Conservation (phyloP, 2,329 filamentous ascomycete genomes). For the Blastomyces emzantsi region DNA sequence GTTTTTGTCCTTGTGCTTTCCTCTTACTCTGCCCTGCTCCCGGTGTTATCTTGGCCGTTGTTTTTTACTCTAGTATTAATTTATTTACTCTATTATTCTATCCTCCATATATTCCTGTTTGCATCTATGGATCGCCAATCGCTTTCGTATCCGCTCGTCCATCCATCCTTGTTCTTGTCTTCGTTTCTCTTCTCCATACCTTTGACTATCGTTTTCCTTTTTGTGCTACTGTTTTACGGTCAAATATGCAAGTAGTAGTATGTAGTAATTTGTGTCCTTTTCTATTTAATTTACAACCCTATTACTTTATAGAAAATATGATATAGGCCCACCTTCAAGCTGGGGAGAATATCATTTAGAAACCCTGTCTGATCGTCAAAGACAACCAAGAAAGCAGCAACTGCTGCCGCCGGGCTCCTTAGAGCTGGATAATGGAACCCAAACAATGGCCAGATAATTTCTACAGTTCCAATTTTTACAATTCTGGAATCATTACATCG, state of each 20-base stretch:
- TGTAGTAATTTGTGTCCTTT: constrained; percentile 6
- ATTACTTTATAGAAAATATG: constrained; percentile 6
- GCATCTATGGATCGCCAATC: background rate
- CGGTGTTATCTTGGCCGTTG: constrained; percentile 23
- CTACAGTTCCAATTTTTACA: background rate
- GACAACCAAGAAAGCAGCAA: background rate
- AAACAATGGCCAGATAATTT: background rate
- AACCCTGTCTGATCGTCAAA: background rate
- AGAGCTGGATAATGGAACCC: background rate
- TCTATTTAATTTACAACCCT: background rate
- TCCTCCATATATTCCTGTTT: constrained; percentile 6
- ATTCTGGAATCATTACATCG: too few species aligned
- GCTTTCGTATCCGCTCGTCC: background rate
- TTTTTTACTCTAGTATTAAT: constrained; percentile 19
- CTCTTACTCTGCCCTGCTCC: constrained; percentile 25
- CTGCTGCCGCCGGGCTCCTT: background rate
- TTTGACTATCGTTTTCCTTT: background rate
- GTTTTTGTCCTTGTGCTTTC: constrained; percentile 25
- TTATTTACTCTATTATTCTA: constrained; percentile 16
- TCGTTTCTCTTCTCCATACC: background rate
- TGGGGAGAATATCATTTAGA: background rate
- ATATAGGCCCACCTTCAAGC: background rate
- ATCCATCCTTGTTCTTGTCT: background rate
- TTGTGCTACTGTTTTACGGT: background rate
- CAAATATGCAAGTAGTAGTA: constrained; percentile 2